A percentile compares a stretch with the other conserved stretches of the same genome.
Evolutionary conservation across 805 yeast genomes (phyloP).

Genomic region (Lipomyces chichibuensis): DNA sequence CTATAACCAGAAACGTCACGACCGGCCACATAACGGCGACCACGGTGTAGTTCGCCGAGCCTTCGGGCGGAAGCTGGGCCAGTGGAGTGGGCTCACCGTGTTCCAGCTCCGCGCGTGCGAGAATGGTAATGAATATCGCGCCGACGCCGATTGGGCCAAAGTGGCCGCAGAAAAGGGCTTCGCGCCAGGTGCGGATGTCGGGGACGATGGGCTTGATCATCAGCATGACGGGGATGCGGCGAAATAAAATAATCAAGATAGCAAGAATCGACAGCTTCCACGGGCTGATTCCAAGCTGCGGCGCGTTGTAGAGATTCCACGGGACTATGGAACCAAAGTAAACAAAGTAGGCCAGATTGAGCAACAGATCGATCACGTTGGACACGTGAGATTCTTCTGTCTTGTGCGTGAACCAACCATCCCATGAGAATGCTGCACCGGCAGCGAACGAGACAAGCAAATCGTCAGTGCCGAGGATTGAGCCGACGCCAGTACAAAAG

Average conservation of each 20-base stretch:
- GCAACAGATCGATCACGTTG: constrained; percentile 80
- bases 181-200: constrained; percentile 88
- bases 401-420: constrained; percentile 80
- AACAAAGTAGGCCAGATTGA: constrained; percentile 84
- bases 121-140: constrained; percentile 79
- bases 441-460: constrained; percentile 87
- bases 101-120: constrained; percentile 75
- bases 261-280: constrained; percentile 83
- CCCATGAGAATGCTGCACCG: constrained; percentile 93
- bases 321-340: constrained; percentile 91
- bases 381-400: constrained; percentile 88
- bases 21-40: constrained; percentile 79
- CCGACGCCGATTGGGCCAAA: constrained; percentile 98
- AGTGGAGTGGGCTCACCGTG: constrained; percentile 62
- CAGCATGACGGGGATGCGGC: constrained; percentile 83
- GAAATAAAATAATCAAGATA: constrained; percentile 68
- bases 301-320: constrained; percentile 75
- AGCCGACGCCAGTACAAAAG: constrained; percentile 85
- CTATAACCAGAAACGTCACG: constrained; percentile 73
- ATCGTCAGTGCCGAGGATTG: constrained; percentile 87
- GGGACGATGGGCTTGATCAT: constrained; percentile 78
- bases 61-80: constrained; percentile 51
- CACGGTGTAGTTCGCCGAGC: constrained; percentile 58
- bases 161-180: constrained; percentile 91
- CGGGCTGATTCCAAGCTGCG: constrained; percentile 62